A percentile compares a stretch with the other conserved stretches of the same genome.
phyloP scores from a whole-genome alignment of 805 yeast species.

The Kuraishia floccosa region DNA sequence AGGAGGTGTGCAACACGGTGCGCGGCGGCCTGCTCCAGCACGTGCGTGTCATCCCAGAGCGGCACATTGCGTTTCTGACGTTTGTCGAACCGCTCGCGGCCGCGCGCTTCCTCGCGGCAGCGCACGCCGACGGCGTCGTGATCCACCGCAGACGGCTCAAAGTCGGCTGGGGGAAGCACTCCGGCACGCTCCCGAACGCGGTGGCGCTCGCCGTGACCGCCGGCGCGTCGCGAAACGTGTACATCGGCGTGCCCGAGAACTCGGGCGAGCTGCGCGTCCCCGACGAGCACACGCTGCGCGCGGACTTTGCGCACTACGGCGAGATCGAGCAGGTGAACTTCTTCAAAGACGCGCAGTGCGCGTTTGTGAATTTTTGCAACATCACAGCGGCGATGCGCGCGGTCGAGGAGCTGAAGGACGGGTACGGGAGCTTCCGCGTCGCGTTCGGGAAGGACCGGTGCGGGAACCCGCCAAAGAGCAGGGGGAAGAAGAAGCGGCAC shows the following conservation, averaged over 20 bases:
- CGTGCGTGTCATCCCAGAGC: slow-evolving; percentile 38
- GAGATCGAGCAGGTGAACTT: slow-evolving; percentile 68
- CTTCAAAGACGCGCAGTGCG: slow-evolving; percentile 59
- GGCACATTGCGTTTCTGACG: slow-evolving; percentile 56
- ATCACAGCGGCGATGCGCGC: slow-evolving; percentile 53
- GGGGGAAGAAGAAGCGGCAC: slow-evolving; percentile 19
- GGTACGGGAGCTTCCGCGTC: slow-evolving; percentile 43
- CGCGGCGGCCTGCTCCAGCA: slow-evolving; percentile 68
- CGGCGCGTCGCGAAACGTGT: slow-evolving; percentile 71
- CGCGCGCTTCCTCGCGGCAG: slow-evolving; percentile 50
- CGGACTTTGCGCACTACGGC: slow-evolving; percentile 56
- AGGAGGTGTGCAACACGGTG: slow-evolving; percentile 66
- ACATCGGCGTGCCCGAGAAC: slow-evolving; percentile 47
- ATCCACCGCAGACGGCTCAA: slow-evolving; percentile 51
- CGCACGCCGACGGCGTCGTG: slow-evolving; percentile 44
- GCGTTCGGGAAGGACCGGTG: slow-evolving; percentile 74
- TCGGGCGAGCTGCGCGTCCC: slow-evolving; percentile 27
- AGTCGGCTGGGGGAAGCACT: slow-evolving; percentile 65
- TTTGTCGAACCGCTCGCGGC: slow-evolving; percentile 58
- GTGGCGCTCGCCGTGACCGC: slow-evolving; percentile 53
- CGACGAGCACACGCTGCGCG: slow-evolving; percentile 35
- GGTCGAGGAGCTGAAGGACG: slow-evolving; percentile 44
- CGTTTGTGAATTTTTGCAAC: slow-evolving; percentile 60
- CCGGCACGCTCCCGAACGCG: slow-evolving; percentile 48
- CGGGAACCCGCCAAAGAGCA: slow-evolving; percentile 56